phyloP scores from a whole-genome alignment of 2,329 filamentous ascomycete genomes.

The Botryotinia globosa region DNA sequence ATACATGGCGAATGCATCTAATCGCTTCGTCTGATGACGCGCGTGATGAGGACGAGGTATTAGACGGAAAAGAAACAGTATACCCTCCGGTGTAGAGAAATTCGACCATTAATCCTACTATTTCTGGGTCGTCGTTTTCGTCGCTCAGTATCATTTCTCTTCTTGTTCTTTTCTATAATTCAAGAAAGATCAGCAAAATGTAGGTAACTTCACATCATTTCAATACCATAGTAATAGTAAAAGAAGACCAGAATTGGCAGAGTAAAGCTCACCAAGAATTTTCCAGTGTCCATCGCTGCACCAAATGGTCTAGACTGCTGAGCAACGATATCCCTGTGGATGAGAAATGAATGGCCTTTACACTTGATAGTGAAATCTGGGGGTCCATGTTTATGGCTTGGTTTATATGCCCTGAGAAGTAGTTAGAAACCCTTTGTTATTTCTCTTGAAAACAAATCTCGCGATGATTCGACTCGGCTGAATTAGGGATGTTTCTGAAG shows the following conservation, averaged over 20 bases:
- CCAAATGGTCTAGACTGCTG: not conserved
- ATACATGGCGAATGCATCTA: not conserved
- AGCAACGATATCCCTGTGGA: not conserved
- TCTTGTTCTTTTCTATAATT: not conserved
- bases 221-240: not conserved
- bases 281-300: not conserved
- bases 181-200: not conserved
- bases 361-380: not conserved
- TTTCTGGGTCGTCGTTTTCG: conserved; percentile 11
- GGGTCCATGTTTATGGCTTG: not conserved
- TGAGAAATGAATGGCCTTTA: not conserved
- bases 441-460: not conserved
- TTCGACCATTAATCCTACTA: conserved; percentile 15
- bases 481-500: not conserved
- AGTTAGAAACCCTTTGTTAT: not conserved
- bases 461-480: not conserved
- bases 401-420: not conserved
- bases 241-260: not conserved
- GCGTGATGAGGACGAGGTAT: not conserved
- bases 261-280: not conserved
- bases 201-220: too few relatives aligned
- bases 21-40: not conserved
- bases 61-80: not conserved
- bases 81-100: conserved; percentile 12
- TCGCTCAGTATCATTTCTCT: not conserved